A percentile compares a stretch with the other conserved stretches of the same genome.
These are phyloP conservation scores for Exserohilum turcica DNA, from an alignment of 2,329 filamentous ascomycete genomes.

Conservation along the genomic window DNA sequence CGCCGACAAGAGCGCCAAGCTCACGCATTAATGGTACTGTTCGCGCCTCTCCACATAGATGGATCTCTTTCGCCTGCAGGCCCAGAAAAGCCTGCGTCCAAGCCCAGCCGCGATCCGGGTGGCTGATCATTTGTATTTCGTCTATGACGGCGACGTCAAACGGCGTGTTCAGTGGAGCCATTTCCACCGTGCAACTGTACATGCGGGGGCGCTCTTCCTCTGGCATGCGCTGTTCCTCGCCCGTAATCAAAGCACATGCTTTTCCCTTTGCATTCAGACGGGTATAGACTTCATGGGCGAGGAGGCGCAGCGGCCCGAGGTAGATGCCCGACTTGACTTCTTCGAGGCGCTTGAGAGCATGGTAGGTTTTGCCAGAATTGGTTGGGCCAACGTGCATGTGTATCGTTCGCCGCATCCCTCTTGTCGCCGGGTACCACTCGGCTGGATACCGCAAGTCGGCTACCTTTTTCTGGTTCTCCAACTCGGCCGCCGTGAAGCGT, in stretches of 20 bases:
- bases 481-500: conserved; percentile 44
- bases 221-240: conserved; percentile 81
- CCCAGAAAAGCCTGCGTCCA: conserved; percentile 93
- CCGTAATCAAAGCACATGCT: conserved; percentile 80
- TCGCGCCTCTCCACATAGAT: conserved; percentile 89
- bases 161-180: conserved; percentile 67
- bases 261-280: conserved; percentile 79
- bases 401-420: conserved; percentile 78
- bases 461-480: conserved; percentile 53
- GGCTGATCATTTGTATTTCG: conserved; percentile 96
- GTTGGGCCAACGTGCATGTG: conserved; percentile 96
- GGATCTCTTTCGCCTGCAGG: conserved; percentile 83
- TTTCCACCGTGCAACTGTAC: conserved; percentile 91
- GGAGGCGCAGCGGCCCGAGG: conserved; percentile 82
- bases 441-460: conserved; percentile 86
- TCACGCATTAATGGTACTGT: conserved; percentile 78
- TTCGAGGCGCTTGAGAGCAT: conserved; percentile 84
- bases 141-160: conserved; percentile 94
- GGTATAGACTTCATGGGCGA: conserved; percentile 95
- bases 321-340: conserved; percentile 79
- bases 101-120: conserved; percentile 80
- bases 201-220: conserved; percentile 58
- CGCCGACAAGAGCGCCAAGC: conserved; percentile 78
- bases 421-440: conserved; percentile 90
- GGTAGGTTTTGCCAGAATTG: conserved; percentile 97